Evolutionary conservation across 1,284 basidiomycete genomes (phyloP).

Genomic region (Grifola frondosa): DNA sequence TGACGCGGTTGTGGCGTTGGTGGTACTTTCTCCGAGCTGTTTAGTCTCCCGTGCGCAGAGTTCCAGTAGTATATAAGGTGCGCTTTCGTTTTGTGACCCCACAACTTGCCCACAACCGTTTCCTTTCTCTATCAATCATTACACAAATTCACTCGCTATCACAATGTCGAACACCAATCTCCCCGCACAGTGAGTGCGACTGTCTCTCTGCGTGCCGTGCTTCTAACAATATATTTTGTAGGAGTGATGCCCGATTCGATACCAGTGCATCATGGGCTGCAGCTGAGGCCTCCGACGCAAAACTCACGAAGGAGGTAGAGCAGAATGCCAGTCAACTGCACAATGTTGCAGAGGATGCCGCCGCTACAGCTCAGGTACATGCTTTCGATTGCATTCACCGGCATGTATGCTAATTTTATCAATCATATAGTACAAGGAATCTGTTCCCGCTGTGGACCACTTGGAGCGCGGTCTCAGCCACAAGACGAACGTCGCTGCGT

Average conservation of each 20-base stretch:
- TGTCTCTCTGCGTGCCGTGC: neutral
- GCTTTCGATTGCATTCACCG: neutral
- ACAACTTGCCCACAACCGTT: no score
- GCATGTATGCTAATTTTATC: slow-evolving; percentile 20
- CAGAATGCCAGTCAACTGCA: slow-evolving; percentile 46
- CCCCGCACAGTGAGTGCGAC: slow-evolving; percentile 15
- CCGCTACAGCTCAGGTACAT: slow-evolving; percentile 46
- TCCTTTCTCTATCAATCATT: no score
- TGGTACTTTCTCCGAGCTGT: no score
- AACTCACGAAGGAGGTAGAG: slow-evolving; percentile 41
- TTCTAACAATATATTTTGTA: slow-evolving; percentile 3
- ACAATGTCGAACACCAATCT: slow-evolving; percentile 25
- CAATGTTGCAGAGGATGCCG: slow-evolving; percentile 47
- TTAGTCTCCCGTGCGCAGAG: no score
- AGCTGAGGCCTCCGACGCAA: slow-evolving; percentile 43
- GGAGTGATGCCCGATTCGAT: slow-evolving; percentile 37
- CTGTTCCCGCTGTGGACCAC: slow-evolving; percentile 47
- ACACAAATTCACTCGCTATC: neutral
- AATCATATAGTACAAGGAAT: slow-evolving; percentile 44
- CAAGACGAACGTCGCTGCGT: slow-evolving; percentile 51
- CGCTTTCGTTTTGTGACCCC: no score
- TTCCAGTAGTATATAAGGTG: no score
- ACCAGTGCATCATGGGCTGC: slow-evolving; percentile 53
- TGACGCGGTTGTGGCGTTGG: no score
- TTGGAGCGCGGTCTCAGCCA: slow-evolving; percentile 41